These are phyloP conservation scores for Liriodendron chinense DNA, from an alignment of 164 flowering plant species.

Conservation along the genomic window DNA sequence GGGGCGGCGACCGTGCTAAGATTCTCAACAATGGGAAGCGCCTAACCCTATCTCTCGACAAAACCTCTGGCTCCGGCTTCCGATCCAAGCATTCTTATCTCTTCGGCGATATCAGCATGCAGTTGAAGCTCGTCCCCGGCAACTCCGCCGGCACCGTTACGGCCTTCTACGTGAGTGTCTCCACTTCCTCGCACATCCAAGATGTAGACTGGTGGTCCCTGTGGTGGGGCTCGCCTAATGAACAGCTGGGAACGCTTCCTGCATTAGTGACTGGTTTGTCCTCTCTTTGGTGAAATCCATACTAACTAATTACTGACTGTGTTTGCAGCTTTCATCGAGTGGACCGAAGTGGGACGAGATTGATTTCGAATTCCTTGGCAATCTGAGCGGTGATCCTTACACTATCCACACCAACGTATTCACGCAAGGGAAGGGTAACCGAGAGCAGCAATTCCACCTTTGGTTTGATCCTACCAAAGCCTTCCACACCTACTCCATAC, in stretches of 20 bases:
- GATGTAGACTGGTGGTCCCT: no score
- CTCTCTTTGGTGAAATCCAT: no score
- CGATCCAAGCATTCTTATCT: constrained; percentile 29
- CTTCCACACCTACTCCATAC: constrained; percentile 26
- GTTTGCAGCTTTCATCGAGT: constrained; percentile 20
- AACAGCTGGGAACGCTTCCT: no score
- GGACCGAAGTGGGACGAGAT: constrained; percentile 25
- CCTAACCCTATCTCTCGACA: constrained; percentile 32
- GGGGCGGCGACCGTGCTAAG: constrained; percentile 12
- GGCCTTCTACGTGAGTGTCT: constrained; percentile 27
- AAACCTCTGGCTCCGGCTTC: constrained; percentile 34
- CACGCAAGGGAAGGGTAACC: constrained; percentile 26
- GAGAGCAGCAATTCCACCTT: constrained; percentile 25
- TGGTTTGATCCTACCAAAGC: constrained; percentile 28
- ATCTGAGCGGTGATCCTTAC: constrained; percentile 26
- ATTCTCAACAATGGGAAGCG: constrained; percentile 8
- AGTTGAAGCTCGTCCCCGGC: constrained; percentile 35
- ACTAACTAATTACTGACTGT: neutral
- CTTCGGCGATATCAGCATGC: constrained; percentile 31
- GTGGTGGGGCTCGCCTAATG: no score
- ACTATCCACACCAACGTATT: constrained; percentile 25
- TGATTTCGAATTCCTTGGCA: constrained; percentile 27
- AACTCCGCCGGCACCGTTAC: constrained; percentile 46
- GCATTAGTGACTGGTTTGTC: no score
- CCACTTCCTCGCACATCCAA: neutral